Evolutionary conservation across 2,329 filamentous ascomycete species (phyloP), one percentile per base, ranked within the genome.

Genomic region (Fusarium annulatum): DNA sequence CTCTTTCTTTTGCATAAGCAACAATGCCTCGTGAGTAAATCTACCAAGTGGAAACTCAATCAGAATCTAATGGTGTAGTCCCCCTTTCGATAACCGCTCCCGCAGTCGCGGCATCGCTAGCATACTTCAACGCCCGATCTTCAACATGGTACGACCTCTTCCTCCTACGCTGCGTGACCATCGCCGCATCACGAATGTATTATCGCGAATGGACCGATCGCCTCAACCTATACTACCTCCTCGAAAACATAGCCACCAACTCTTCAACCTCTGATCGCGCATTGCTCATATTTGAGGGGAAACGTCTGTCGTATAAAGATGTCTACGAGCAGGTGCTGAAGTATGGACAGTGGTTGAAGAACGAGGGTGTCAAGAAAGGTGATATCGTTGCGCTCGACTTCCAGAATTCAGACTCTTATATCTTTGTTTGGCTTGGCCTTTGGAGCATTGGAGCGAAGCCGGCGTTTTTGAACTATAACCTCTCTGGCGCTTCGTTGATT

Each of bases 381-480:
- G 93, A 97, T 59, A 90, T 97, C 39, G 92, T 97, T 23, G 94
- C 93, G 14, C 87, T 97, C 75, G 88, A 96, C 80, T 93, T 94
- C 74, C 91, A 93, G 82, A 97, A 97, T 80, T 93, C 90, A 45
- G 90, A 94, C n/a, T 87, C 88, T 7, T 96, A 94, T 77, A 78
- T 96, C 34, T 93, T 95, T 79, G 71, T 97, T 14, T 89, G 91
- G 87, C 85, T 95, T 61, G 94, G 92, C 0, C 82, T 97, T 38
- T 97, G 94, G 94, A 90, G 91, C 36, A 90, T 97, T 66, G 95
- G 95, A 16, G 94, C 93, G 0, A 91, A 91, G 63, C 94, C 94
- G 1, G 94, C 94, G 0, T 94, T 96, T 76, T 92, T 97, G 83
- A 97, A 97, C 82, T 96, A 95, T 82, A 96, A 96, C 79, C 84